These are phyloP conservation scores for Pythium oligandrum DNA, from an alignment of 352 stramenopile species.

Conservation along the genomic window DNA sequence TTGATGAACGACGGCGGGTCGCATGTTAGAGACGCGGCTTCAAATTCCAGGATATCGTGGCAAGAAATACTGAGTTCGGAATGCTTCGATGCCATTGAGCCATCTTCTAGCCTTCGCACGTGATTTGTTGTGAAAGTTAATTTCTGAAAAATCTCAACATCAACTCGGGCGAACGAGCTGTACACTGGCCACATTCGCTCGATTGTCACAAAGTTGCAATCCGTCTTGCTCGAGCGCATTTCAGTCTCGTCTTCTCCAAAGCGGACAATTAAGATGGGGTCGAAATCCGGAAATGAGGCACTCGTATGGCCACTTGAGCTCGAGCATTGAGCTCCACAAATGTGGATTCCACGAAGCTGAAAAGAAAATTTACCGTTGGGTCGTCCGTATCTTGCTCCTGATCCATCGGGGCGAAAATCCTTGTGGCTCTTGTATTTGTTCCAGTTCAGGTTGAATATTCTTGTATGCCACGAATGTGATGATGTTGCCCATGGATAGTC, in stretches of 20 bases:
- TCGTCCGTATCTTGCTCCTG: not conserved
- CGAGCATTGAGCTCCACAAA: slow-evolving; percentile 27
- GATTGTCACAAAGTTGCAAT: slow-evolving; percentile 15
- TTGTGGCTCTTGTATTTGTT: too few relatives aligned
- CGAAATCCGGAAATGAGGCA: slow-evolving; percentile 20
- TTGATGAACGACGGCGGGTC: slow-evolving; percentile 12
- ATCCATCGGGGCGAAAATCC: too few relatives aligned
- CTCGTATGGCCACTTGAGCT: slow-evolving; percentile 21
- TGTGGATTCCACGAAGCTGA: slow-evolving; percentile 21
- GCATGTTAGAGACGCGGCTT: slow-evolving; percentile 18
- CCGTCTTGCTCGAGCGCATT: slow-evolving; percentile 8
- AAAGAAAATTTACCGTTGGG: slow-evolving; percentile 12
- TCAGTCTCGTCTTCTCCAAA: slow-evolving; percentile 28
- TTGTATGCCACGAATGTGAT: too few relatives aligned
- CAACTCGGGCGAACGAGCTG: slow-evolving; percentile 20
- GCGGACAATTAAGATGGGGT: slow-evolving; percentile 17
- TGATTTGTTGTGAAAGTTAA: slow-evolving; percentile 5
- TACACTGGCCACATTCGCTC: slow-evolving; percentile 28
- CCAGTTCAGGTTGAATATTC: too few relatives aligned
- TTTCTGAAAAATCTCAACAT: slow-evolving; percentile 21
- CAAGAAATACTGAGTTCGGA: slow-evolving; percentile 17
- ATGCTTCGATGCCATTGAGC: slow-evolving; percentile 3
- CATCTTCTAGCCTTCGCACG: slow-evolving; percentile 10
- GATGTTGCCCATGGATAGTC: too few relatives aligned
- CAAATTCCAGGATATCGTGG: slow-evolving; percentile 21